A percentile compares a stretch with the other conserved stretches of the same genome.
phyloP scores from a whole-genome alignment of 179 eudicot species.

The Nepenthes alata region DNA sequence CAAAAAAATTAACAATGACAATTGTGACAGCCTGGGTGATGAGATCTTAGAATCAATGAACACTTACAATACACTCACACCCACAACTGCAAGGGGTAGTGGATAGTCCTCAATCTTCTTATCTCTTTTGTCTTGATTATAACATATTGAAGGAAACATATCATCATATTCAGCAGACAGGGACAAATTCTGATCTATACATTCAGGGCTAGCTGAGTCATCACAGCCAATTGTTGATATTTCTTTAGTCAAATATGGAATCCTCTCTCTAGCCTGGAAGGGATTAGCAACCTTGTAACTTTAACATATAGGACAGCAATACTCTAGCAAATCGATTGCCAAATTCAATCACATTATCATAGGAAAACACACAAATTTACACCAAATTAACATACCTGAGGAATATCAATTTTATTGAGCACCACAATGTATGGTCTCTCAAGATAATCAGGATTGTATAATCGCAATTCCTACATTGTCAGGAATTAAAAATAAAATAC shows the following conservation, averaged over 20 bases:
- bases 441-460: constrained; percentile 94
- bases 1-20: background rate
- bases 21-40: constrained; percentile 3
- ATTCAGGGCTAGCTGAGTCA: constrained; percentile 10
- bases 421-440: constrained; percentile 83
- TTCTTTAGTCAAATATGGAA: constrained; percentile 53
- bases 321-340: background rate
- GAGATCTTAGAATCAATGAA: constrained; percentile 7
- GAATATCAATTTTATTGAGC: constrained; percentile 82
- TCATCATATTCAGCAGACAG: constrained; percentile 16
- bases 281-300: constrained; percentile 3
- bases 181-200: constrained; percentile 14
- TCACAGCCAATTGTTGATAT: constrained; percentile 51
- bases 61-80: constrained; percentile 91
- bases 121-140: constrained; percentile 19
- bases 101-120: constrained; percentile 48
- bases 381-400: constrained; percentile 39
- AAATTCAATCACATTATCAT: background rate
- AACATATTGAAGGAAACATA: constrained; percentile 16
- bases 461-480: constrained; percentile 62
- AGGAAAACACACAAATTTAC: background rate
- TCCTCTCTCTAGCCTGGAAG: constrained; percentile 54
- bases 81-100: constrained; percentile 71
- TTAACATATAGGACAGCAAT: background rate
- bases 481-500: constrained; percentile 2